Conservation (phyloP, 1,284 basidiomycete genomes). For the Rhodotorula glutinis region DNA sequence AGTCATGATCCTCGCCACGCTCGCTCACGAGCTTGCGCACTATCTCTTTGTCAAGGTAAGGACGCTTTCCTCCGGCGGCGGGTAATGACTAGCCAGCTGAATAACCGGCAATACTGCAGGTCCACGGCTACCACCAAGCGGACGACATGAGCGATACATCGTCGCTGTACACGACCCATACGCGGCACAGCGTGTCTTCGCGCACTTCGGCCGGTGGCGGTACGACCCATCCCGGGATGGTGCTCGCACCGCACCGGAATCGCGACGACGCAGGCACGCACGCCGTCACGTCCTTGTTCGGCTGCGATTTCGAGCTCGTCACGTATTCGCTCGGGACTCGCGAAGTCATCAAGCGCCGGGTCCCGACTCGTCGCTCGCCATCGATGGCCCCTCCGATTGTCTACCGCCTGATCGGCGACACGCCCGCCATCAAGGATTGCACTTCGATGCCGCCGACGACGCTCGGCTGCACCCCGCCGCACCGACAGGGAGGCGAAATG, state of each 20-base stretch:
- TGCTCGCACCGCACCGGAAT: conserved; percentile 11
- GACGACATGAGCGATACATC: conserved; percentile 5
- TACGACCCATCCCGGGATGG: neutral
- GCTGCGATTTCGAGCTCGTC: conserved; percentile 30
- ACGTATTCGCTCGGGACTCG: conserved; percentile 26
- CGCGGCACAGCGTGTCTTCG: conserved; percentile 5
- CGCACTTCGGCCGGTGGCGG: conserved; percentile 1
- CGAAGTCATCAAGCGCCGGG: conserved; percentile 32
- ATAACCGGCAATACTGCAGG: too few species aligned
- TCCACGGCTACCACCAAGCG: conserved; percentile 12
- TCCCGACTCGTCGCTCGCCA: conserved; percentile 16
- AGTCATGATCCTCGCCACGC: conserved; percentile 32
- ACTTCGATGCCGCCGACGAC: conserved; percentile 11
- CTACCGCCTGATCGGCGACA: conserved; percentile 30
- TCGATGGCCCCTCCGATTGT: conserved; percentile 24
- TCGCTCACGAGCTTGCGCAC: conserved; percentile 29
- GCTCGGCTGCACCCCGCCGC: conserved; percentile 8
- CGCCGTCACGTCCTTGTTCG: conserved; percentile 25
- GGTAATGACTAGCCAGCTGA: too few species aligned
- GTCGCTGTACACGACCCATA: conserved; percentile 19
- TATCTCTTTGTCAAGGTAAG: conserved; percentile 31
- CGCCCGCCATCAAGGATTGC: conserved; percentile 27
- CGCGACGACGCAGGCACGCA: conserved; percentile 22
- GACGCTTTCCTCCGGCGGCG: too few species aligned
- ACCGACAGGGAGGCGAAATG: conserved; percentile 16